Evolutionary conservation across 1,284 basidiomycete species (phyloP), one percentile per base, ranked within the genome.

Genomic region (Malassezia dermatis): DNA sequence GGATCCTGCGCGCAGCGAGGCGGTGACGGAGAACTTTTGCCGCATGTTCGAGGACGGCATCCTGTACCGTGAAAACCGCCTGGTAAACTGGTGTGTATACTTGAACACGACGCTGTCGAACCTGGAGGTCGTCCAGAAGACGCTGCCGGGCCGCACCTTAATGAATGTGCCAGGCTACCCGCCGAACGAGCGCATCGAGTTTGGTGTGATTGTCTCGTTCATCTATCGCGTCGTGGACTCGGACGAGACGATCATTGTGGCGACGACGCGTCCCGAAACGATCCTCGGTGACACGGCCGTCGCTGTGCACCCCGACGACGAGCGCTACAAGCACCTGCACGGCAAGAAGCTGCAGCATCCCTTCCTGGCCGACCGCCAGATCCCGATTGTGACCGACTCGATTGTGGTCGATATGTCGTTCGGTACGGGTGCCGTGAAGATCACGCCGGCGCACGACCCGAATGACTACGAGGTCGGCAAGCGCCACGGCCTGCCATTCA

Each of bases 271-370:
- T 80, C 91, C 91, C 0, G 94, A 98, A 77, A 98, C 94, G 1
- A 94, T 98, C 87, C 81, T 99, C 0, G 94, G 94, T 57, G 94
- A 98, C 81, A 91, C 90, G 6, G 94, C 89, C 30, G 85, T 99
- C 43, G 94, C 94, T 41, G 89, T 98, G 0, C 93, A 99, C 76
- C 91, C 91, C 2, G 82, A 91, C 56, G 94, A 98, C 76, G 75
- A 81, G 26, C 82, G 94, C n/a, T 96, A 98, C 79, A 93, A 80
- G 73, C 91, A 95, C 69, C 83, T 98, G 8, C 89, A 93, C 68
- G 93, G 91, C 62, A 96, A 94, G 79, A 89, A 85, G 66, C 89
- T 83, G 34, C 76, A 81, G 3, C 94, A 98, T 76, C 94, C 94
- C 1, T 96, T 99, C 79, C 78, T 91, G 56, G 65, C 75, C 10